phyloP scores from a whole-genome alignment of 306 rosid species.

The cucumber (Cucumis sativus) region DNA sequence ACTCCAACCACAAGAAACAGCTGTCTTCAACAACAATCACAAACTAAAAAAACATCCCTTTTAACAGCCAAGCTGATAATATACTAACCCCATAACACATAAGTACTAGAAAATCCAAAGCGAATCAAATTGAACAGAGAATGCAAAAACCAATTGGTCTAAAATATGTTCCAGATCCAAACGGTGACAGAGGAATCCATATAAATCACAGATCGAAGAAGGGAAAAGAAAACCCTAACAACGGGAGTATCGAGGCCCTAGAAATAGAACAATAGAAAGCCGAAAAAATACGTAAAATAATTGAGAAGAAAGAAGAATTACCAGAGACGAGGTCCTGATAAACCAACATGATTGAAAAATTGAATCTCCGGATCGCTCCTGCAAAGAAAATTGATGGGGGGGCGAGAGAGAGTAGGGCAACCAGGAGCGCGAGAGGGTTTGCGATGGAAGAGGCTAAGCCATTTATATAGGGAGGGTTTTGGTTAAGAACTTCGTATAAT shows the following conservation, averaged over 20 bases:
- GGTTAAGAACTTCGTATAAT: not conserved
- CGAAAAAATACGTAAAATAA: not conserved
- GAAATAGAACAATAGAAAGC: not conserved
- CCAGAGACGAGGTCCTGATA: not conserved
- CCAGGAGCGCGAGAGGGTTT: not conserved
- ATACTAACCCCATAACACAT: too few relatives aligned
- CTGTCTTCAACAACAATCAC: too few relatives aligned
- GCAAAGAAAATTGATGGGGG: not conserved
- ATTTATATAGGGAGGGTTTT: slow-evolving; percentile 7
- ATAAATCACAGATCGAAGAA: not conserved
- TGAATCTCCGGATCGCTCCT: not conserved
- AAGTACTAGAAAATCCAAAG: too few relatives aligned
- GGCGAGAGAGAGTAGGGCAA: not conserved
- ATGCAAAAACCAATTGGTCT: not conserved
- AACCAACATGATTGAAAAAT: slow-evolving; percentile 6
- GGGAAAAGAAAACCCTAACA: not conserved
- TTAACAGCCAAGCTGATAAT: not conserved
- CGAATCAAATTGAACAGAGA: not conserved
- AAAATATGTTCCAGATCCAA: not conserved
- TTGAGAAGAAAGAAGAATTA: not conserved
- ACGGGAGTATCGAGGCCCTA: not conserved
- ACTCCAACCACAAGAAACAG: not conserved
- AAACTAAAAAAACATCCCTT: too few relatives aligned
- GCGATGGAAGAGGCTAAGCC: not conserved
- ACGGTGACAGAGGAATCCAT: not conserved